Base-by-base conservation (phyloP, 2,329 filamentous ascomycete species). In the Neodidymelliopsis sp. region DNA sequence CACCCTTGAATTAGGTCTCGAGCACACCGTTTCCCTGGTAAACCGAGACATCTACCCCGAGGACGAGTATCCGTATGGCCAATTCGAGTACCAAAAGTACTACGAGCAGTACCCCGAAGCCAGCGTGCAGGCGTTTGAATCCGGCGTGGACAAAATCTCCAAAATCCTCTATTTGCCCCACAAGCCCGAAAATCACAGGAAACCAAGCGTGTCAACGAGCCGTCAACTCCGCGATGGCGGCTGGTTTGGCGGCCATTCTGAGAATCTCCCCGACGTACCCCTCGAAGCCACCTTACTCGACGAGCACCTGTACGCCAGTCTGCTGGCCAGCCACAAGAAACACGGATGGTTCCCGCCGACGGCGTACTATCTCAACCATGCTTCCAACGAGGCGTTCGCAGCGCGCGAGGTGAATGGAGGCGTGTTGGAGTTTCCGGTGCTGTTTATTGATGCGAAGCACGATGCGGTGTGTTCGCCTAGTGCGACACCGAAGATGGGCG, bases 11-110 rank as follows among this genome's bases (percentile, higher is more conserved):
- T 53, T 70, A 4, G 78, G 78, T 2, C 57, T 77, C 16, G 63
- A 74, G 0, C 56, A 65, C 7, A 41, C 74, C 8, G 37, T 76
- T 10, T 62, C 67, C 3, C 45, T 67, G 2, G 60, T 77, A 6
- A 73, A 80, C 56, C 73, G 78, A 8, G 71, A 76, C 0, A 39
- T 78, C 8, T 81, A 81, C 53, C 78, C 79, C 0, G 67, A 62
- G 12, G 72, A 75, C 22, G 40, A 79, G 52, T 78, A 71, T 34
- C 69, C 72, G 1, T 66, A 60, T 28, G 72, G 70, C 4, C 72
- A 72, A 43, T 74, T 65, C 60, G 59, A 66, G 4, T 75, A 75
- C 54, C 60, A 66, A 52, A 49, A 46, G 11, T 71, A 63, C 53
- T 72, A 74, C 46, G 60, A 69, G 28, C 33, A 56, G 4, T n/a